Evolutionary conservation across 1,284 basidiomycete species (phyloP).

Genomic region (Cryptococcus hybrid): DNA sequence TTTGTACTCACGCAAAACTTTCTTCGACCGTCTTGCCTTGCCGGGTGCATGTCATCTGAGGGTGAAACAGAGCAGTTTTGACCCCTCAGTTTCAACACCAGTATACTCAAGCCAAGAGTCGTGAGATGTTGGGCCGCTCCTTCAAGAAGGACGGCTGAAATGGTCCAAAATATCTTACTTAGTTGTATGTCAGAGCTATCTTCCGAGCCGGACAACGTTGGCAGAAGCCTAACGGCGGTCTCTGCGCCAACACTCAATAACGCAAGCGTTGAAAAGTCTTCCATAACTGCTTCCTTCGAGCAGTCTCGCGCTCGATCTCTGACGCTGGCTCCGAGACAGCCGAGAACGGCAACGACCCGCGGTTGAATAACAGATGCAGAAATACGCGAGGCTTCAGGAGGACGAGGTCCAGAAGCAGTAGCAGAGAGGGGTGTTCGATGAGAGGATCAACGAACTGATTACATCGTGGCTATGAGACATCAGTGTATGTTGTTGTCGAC

Average conservation of each 20-base stretch:
- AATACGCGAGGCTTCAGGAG: constrained; percentile 84
- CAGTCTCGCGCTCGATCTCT: not conserved
- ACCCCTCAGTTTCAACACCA: constrained; percentile 16
- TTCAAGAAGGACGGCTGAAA: constrained; percentile 16
- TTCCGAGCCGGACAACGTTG: not conserved
- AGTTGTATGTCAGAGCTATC: too few relatives aligned
- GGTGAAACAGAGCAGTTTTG: constrained; percentile 21
- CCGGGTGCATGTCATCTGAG: too few relatives aligned
- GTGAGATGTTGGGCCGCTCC: constrained; percentile 32
- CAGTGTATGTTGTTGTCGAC: not conserved
- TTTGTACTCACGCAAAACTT: constrained; percentile 25
- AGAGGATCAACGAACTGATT: constrained; percentile 79
- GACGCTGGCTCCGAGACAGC: constrained; percentile 6
- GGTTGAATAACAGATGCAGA: constrained; percentile 85
- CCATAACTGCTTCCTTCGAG: not conserved
- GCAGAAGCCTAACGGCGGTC: constrained; percentile 16
- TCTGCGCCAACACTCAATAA: constrained; percentile 29
- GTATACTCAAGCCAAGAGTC: constrained; percentile 26
- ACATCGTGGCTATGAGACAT: constrained; percentile 57
- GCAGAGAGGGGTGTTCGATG: constrained; percentile 78
- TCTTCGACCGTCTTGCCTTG: not conserved
- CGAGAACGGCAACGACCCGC: constrained; percentile 60
- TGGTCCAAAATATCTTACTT: too few relatives aligned
- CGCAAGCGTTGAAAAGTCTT: constrained; percentile 10
- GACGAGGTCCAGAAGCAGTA: constrained; percentile 77